Conservation (phyloP, 2,329 filamentous ascomycete species). For the Microthyrium microscopicum region DNA sequence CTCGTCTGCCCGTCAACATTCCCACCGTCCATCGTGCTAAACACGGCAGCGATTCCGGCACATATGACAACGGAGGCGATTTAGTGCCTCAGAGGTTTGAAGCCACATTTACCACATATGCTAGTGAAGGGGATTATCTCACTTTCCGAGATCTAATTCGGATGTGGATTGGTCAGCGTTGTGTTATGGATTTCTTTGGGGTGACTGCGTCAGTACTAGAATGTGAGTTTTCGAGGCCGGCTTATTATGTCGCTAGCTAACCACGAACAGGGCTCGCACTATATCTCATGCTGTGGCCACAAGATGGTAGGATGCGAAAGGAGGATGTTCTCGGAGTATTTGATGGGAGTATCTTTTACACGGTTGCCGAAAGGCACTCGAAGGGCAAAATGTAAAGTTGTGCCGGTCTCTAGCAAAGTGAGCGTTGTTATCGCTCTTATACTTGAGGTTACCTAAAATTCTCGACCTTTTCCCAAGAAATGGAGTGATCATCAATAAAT, state of each 20-base stretch:
- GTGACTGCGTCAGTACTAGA: constrained; percentile 29
- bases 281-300: constrained; percentile 37
- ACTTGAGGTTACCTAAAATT: too few species aligned
- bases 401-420: too few species aligned
- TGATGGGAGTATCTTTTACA: constrained; percentile 36
- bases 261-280: constrained; percentile 26
- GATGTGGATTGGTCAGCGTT: constrained; percentile 25
- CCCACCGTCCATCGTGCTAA: constrained; percentile 25
- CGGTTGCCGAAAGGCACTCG: constrained; percentile 20
- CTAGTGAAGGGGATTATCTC: constrained; percentile 18
- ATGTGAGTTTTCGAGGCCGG: constrained; percentile 15
- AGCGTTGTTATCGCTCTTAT: too few species aligned
- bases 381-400: too few species aligned
- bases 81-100: constrained; percentile 31
- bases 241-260: background rate
- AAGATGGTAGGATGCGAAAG: constrained; percentile 39
- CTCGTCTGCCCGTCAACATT: constrained; percentile 26
- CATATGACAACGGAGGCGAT: constrained; percentile 29
- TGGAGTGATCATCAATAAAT: too few species aligned
- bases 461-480: too few species aligned
- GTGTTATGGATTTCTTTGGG: constrained; percentile 26
- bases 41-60: constrained; percentile 26
- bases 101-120: constrained; percentile 31
- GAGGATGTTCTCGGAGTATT: constrained; percentile 38
- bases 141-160: constrained; percentile 22